These are phyloP conservation scores for Thielaviopsis euricoi DNA, from an alignment of 2,329 filamentous ascomycete genomes.

Conservation along the genomic window DNA sequence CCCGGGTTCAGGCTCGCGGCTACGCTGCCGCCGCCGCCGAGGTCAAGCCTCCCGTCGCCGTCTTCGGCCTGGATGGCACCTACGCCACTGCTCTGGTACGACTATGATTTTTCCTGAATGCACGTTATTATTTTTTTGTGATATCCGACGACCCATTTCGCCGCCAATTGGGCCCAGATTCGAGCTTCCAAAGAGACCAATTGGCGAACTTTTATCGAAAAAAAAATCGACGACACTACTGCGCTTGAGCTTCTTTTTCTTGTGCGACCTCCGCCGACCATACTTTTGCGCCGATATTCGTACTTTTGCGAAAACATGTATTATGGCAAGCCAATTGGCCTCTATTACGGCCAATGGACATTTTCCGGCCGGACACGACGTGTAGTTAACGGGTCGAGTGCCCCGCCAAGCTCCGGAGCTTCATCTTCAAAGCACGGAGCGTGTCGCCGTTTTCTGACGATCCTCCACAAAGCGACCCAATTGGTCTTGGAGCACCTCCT, in stretches of 20 bases:
- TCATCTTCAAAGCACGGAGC: background rate
- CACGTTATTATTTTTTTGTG: background rate
- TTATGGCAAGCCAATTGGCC: background rate
- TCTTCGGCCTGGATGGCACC: slow-evolving; percentile 94
- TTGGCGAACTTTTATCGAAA: background rate
- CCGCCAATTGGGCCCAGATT: background rate
- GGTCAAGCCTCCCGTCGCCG: slow-evolving; percentile 68
- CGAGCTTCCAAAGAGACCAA: background rate
- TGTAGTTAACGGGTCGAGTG: background rate
- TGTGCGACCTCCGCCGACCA: no score
- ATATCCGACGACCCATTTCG: background rate
- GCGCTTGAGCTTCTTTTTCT: background rate
- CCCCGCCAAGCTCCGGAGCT: background rate
- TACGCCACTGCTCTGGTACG: slow-evolving; percentile 97
- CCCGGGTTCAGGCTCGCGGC: slow-evolving; percentile 47
- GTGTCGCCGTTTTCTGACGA: background rate
- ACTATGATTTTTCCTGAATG: slow-evolving; percentile 3
- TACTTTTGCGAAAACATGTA: background rate
- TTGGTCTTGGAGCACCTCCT: background rate
- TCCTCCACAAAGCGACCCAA: background rate
- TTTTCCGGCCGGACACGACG: background rate
- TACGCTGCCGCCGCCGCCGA: slow-evolving; percentile 64
- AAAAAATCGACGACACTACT: background rate
- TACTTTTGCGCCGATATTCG: background rate
- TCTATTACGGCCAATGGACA: background rate